A percentile compares a stretch with the other conserved stretches of the same genome.
Conservation (phyloP, 495 filamentous ascomycete species). For the Cercophora samala region DNA sequence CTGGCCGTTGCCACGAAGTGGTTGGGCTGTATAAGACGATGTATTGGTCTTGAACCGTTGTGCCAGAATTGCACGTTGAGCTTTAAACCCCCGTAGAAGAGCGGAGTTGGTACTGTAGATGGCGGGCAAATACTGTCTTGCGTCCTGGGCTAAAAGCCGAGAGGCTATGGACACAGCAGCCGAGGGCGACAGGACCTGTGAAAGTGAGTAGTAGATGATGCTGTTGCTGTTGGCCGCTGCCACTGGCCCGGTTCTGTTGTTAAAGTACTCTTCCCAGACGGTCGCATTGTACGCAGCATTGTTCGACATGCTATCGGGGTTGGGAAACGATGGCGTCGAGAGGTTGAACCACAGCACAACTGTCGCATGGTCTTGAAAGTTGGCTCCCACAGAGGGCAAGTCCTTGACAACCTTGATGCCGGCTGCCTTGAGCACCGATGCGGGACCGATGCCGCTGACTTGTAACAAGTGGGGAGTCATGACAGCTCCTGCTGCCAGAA, state of each 20-base stretch:
- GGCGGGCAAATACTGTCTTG: conserved; percentile 17
- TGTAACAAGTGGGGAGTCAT: conserved; percentile 55
- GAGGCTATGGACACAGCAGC: conserved; percentile 11
- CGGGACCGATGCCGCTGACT: conserved; percentile 50
- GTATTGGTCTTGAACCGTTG: conserved; percentile 6
- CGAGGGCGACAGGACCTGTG: conserved; percentile 14
- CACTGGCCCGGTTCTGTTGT: conserved; percentile 28
- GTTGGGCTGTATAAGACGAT: conserved; percentile 12
- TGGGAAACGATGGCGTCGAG: conserved; percentile 28
- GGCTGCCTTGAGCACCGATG: conserved; percentile 39
- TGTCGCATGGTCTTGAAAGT: conserved; percentile 49
- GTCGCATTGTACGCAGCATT: conserved; percentile 28
- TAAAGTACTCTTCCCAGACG: conserved; percentile 29
- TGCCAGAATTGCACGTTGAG: conserved; percentile 25
- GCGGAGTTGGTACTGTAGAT: conserved; percentile 18
- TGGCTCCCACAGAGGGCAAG: conserved; percentile 51
- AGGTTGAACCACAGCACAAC: conserved; percentile 26
- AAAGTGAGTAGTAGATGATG: conserved; percentile 18
- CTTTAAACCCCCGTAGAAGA: conserved; percentile 21
- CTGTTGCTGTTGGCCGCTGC: conserved; percentile 21
- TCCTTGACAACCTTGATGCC: conserved; percentile 45
- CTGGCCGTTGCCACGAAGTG: conserved; percentile 29
- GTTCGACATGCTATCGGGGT: conserved; percentile 27
- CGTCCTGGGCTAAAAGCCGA: conserved; percentile 19
- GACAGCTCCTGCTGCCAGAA: conserved; percentile 52